phyloP scores from a whole-genome alignment of 2,329 filamentous ascomycete genomes.

The Pseudogymnoascus verrucosus region DNA sequence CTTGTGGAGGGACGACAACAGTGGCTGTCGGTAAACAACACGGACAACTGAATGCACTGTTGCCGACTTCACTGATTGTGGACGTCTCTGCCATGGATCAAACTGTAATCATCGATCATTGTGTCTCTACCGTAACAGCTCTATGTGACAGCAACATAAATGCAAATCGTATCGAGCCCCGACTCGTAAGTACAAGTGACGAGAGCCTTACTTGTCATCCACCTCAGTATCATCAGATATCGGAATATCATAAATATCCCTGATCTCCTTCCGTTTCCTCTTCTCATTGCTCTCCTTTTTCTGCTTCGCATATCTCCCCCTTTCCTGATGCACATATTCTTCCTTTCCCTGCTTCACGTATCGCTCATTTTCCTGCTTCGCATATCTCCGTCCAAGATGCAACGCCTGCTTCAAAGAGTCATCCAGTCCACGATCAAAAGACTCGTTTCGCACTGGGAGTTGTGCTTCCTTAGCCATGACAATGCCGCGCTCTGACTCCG shows the following conservation, averaged over 20 bases:
- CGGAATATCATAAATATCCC: conserved; percentile 5
- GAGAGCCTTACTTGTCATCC: not conserved
- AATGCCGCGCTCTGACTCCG: not conserved
- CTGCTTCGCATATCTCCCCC: not conserved
- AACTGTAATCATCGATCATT: not conserved
- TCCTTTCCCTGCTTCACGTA: not conserved
- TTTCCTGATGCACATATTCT: not conserved
- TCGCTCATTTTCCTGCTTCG: not conserved
- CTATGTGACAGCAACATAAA: not conserved
- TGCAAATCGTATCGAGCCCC: not conserved
- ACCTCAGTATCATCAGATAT: not conserved
- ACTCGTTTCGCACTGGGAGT: not conserved
- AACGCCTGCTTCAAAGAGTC: not conserved
- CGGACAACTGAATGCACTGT: not conserved
- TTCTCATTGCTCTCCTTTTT: not conserved
- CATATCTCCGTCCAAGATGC: not conserved
- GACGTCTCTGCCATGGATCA: not conserved
- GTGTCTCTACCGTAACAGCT: not conserved
- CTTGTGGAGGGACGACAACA: not conserved
- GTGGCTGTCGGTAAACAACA: not conserved
- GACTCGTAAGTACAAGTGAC: not conserved
- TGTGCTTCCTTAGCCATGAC: not conserved
- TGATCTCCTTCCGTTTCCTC: not conserved
- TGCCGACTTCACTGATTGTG: not conserved
- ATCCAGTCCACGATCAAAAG: not conserved